Base-by-base conservation (phyloP, 495 filamentous ascomycete species). In the Xylaria curta region DNA sequence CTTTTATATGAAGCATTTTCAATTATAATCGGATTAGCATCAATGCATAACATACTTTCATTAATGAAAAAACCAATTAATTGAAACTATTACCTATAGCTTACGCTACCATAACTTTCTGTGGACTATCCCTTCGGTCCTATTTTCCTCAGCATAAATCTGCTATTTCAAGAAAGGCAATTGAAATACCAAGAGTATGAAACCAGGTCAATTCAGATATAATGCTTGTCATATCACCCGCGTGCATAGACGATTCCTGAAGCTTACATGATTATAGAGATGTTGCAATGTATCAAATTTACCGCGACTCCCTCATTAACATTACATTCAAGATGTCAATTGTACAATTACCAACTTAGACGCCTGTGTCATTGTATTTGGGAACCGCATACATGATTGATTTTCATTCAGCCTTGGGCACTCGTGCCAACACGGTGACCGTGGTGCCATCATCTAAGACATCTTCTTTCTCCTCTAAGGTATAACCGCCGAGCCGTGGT, bases 381-480 rank as follows among this genome's bases (percentile, higher is more conserved):
- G 31, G 46, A 21, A 19, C 7, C 51, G 38, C 12, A 46, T 38
- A 21, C 10, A n/a, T 31, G 26, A 17, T 24, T n/a, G 2, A 13
- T 10, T 15, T 19, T 75, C 73, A 75, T 67, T 73, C 74, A 58
- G 68, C 65, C 26, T 72, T 67, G 0, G 79, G 78, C 13, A 85
- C 82, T 49, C 82, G 80, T 9, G 89, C 82, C 15, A 92, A 80
- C 62, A 82, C 87, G 1, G 86, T 91, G 56, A 92, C 81, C 28
- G 81, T 86, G 2, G 88, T 91, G 3, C 88, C 90, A 78, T 90
- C 91, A 65, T 84, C 82, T 31, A 90, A 73, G 1, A 88, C 82
- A 49, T 87, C 88, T 26, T 79, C 80, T 73, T 88, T 86, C 74
- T 90, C 85, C 68, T 89, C 89, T 19, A 92, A 82, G 60, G 76